Conservation (phyloP, 148 eudicot genomes). For the Rhododendron williamsianum region DNA sequence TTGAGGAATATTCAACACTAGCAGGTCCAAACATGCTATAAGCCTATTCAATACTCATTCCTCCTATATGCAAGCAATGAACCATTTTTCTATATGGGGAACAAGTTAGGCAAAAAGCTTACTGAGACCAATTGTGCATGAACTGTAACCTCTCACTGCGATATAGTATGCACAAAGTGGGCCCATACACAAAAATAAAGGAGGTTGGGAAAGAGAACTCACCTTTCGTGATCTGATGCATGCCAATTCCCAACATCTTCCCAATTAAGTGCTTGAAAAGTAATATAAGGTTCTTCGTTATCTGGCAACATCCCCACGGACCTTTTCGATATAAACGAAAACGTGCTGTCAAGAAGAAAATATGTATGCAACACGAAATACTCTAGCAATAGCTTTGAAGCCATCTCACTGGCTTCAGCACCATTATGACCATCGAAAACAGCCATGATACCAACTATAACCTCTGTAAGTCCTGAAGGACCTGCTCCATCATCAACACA, state of each 20-base stretch:
- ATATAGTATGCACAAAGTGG: neutral
- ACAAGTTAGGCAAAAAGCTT: neutral
- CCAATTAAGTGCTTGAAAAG: conserved; percentile 31
- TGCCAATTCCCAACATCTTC: conserved; percentile 31
- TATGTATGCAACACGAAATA: conserved; percentile 79
- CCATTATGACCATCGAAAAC: conserved; percentile 99
- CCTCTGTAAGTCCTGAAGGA: conserved; percentile 58
- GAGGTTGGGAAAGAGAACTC: neutral
- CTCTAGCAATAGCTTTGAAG: conserved; percentile 79
- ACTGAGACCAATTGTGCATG: neutral
- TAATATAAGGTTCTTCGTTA: conserved; percentile 30
- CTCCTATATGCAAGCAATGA: neutral
- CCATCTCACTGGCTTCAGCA: conserved; percentile 95
- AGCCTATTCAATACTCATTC: neutral
- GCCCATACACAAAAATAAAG: neutral
- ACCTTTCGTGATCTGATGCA: conserved; percentile 53
- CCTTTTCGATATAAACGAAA: conserved; percentile 50
- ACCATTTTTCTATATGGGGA: neutral
- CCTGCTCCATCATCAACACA: conserved; percentile 40
- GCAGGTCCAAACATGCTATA: neutral
- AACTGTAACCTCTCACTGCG: neutral
- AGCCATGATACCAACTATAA: conserved; percentile 63
- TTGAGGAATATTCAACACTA: neutral
- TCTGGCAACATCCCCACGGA: conserved; percentile 39
- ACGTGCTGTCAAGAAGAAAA: conserved; percentile 79